Evolutionary conservation across 2,329 filamentous ascomycete genomes (phyloP), one percentile per base, ranked within the genome.

Genomic region (Bipolaris sorokiniana): DNA sequence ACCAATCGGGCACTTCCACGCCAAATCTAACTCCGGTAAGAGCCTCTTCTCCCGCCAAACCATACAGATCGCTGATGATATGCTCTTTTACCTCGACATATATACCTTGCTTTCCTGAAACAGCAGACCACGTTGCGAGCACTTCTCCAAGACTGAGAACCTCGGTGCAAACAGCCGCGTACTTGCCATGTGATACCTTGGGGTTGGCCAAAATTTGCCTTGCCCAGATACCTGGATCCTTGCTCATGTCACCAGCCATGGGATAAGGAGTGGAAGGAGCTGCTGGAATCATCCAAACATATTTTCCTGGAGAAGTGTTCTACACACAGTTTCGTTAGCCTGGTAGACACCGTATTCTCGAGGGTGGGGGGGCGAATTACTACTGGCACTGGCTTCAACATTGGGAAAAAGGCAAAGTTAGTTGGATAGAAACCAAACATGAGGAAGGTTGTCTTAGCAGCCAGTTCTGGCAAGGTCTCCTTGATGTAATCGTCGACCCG

Each of bases 401-500:
- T 48, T 16, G 56, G 51, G 10, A 56, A 57, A 13, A 47, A 56
- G 5, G 52, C 61, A 22, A 64, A 50, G 26, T 65, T 66, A 20
- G 52, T 55, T 20, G 65, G 44, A 44, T 68, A 66, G 47, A 60
- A 63, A 10, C 56, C 60, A 28, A 63, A 50, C 45, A 52, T 57
- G 3, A 64, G 51, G 26, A 53, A 68, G 3, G 62, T 64, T 4
- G 59, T 65, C 56, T 66, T 66, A 7, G 50, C 54, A 6, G 60
- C 62, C 46, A 68, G 31, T 6, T 49, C 55, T n/a, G 60, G 62
- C 36, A 63, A n/a, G n/a, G 76, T 61, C 1, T 67, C 51, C 37
- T 70, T 70, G 64, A 80, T 79, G 22, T 71, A 72, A 15, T 67
- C 66, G 60, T 80, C 78, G 7, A 78, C 70, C 3, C 61, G 59